phyloP scores from a whole-genome alignment of 371 early-diverging fungal genomes.

The Blastocladiella emersonii region DNA sequence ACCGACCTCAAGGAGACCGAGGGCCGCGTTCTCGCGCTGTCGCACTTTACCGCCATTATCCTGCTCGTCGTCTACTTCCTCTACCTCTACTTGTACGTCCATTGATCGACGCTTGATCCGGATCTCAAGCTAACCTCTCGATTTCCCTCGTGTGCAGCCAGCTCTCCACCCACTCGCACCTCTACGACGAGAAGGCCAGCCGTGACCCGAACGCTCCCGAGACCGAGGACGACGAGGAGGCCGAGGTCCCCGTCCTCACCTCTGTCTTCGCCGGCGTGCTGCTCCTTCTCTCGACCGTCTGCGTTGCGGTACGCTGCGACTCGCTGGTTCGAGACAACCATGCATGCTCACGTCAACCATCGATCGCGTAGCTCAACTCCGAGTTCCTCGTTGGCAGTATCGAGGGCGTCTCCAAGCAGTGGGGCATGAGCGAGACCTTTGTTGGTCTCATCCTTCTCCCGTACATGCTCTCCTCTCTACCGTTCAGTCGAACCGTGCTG shows the following conservation, averaged over 20 bases:
- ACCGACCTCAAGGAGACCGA: constrained; percentile 16
- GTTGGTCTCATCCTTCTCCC: constrained; percentile 74
- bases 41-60: constrained; percentile 54
- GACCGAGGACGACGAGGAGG: constrained; percentile 29
- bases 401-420: constrained; percentile 46
- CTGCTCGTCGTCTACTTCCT: constrained; percentile 54
- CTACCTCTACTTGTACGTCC: constrained; percentile 62
- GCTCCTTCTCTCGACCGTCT: constrained; percentile 3
- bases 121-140: too few relatives aligned
- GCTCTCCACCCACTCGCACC: constrained; percentile 49
- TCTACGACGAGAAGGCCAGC: constrained; percentile 26
- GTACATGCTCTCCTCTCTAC: too few relatives aligned
- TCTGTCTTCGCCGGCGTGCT: constrained; percentile 31
- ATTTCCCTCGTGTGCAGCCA: too few relatives aligned
- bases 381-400: constrained; percentile 68
- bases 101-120: too few relatives aligned
- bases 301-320: constrained; percentile 38
- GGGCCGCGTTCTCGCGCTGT: constrained; percentile 42
- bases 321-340: too few relatives aligned
- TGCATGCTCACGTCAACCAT: too few relatives aligned
- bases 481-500: too few relatives aligned
- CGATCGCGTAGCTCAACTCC: constrained; percentile 42
- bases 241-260: constrained; percentile 41
- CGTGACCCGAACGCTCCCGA: too few relatives aligned
- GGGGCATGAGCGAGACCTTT: constrained; percentile 57